phyloP scores from a whole-genome alignment of 164 flowering plant species.

The Stephania japonica region DNA sequence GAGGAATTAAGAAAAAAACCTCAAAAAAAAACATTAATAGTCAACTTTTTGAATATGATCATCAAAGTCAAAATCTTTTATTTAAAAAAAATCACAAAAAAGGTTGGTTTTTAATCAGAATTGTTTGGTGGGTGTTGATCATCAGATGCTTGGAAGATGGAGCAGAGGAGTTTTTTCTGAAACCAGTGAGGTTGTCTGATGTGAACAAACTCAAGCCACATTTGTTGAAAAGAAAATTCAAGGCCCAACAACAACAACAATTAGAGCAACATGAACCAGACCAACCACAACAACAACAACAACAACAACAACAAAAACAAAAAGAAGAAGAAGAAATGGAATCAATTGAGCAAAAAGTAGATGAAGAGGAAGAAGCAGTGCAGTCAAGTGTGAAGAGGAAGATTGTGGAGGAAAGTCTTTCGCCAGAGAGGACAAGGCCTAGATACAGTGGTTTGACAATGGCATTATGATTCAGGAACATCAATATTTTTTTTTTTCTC shows the following conservation, averaged over 20 bases:
- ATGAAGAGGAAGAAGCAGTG: constrained; percentile 3
- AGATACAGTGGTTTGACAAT: constrained; percentile 37
- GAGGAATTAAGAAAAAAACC: no score
- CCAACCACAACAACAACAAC: constrained; percentile 1
- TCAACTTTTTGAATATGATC: no score
- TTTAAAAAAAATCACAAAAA: neutral
- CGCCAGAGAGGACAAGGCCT: constrained; percentile 51
- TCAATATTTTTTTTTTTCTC: neutral
- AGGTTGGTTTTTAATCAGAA: neutral
- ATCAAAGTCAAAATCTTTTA: no score
- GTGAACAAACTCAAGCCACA: constrained; percentile 62
- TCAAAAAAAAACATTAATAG: no score
- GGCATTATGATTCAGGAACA: neutral
- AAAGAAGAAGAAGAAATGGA: neutral
- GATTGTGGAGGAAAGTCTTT: constrained; percentile 43
- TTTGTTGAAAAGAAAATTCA: constrained; percentile 44
- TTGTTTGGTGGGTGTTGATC: constrained; percentile 18
- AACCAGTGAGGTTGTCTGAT: constrained; percentile 65
- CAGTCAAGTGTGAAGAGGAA: constrained; percentile 43
- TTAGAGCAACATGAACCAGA: neutral
- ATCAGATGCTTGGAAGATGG: constrained; percentile 95
- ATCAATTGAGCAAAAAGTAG: neutral
- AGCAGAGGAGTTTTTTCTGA: constrained; percentile 80
- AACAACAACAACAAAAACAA: constrained; percentile 5
- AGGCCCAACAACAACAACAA: constrained; percentile 15